Evolutionary conservation across 768 basidiomycete species (phyloP).

Genomic region (Russula emetica): DNA sequence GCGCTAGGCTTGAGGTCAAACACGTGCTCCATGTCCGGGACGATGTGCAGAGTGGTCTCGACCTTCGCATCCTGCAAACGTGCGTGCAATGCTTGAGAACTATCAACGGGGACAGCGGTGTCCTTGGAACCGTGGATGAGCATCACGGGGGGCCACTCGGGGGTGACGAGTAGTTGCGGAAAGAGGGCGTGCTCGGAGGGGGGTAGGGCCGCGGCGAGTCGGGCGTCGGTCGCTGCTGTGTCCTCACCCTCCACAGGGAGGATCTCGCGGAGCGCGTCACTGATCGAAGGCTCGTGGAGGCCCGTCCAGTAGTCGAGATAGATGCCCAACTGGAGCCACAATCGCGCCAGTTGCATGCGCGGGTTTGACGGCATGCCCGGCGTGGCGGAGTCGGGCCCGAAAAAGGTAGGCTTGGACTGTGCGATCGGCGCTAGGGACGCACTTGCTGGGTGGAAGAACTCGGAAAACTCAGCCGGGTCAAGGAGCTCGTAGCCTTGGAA

Average conservation of each 20-base stretch:
- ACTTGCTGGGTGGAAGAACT: constrained; percentile 46
- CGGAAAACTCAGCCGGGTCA: constrained; percentile 43
- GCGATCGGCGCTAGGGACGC: constrained; percentile 31
- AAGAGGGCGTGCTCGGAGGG: constrained; percentile 38
- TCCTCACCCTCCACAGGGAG: constrained; percentile 8
- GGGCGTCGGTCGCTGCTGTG: background rate
- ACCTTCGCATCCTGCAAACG: constrained; percentile 40
- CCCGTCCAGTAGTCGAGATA: constrained; percentile 58
- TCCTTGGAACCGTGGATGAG: constrained; percentile 48
- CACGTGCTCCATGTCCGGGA: constrained; percentile 48
- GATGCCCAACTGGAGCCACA: constrained; percentile 56
- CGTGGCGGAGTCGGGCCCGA: constrained; percentile 41
- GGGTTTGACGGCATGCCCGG: constrained; percentile 61
- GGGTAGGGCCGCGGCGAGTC: constrained; percentile 30
- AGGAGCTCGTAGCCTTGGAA: constrained; percentile 53
- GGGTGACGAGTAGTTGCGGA: constrained; percentile 42
- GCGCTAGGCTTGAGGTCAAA: constrained; percentile 50
- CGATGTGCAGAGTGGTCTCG: constrained; percentile 35
- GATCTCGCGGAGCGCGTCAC: constrained; percentile 37
- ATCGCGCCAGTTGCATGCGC: constrained; percentile 52
- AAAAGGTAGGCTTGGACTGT: constrained; percentile 47
- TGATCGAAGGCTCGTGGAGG: constrained; percentile 44
- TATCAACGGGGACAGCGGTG: constrained; percentile 42
- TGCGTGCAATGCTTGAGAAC: constrained; percentile 39
- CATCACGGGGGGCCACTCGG: constrained; percentile 45